Evolutionary conservation across 2,329 filamentous ascomycete genomes (phyloP).

Genomic region (Didymella exigua): DNA sequence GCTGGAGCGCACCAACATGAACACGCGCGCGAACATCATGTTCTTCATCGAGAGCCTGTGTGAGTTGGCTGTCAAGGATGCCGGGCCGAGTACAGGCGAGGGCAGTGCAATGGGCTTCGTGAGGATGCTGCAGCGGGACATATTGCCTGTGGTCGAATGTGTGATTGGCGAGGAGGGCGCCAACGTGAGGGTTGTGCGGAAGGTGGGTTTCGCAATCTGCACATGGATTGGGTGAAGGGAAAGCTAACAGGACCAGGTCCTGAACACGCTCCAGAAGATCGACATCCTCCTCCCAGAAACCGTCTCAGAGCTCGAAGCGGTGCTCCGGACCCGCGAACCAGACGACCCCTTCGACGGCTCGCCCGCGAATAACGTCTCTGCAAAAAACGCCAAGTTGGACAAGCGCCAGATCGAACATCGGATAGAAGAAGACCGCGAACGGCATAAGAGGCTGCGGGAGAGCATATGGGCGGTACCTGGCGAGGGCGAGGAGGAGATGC

Average conservation of each 20-base stretch:
- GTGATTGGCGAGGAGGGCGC: conserved; percentile 89
- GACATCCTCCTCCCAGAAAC: conserved; percentile 75
- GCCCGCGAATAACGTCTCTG: background rate
- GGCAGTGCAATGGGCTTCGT: conserved; percentile 76
- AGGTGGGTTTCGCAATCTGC: conserved; percentile 56
- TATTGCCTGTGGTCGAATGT: conserved; percentile 86
- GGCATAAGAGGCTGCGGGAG: conserved; percentile 90
- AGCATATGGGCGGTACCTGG: conserved; percentile 87
- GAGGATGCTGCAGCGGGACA: conserved; percentile 93
- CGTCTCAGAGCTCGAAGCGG: conserved; percentile 79
- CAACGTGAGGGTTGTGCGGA: conserved; percentile 90
- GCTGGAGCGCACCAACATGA: conserved; percentile 93
- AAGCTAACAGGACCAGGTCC: conserved; percentile 56
- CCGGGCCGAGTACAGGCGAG: conserved; percentile 73
- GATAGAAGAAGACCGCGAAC: conserved; percentile 94
- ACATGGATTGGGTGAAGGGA: background rate
- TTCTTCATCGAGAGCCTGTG: conserved; percentile 97
- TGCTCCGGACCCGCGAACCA: conserved; percentile 77
- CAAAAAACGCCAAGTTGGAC: conserved; percentile 59
- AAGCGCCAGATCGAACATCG: conserved; percentile 92
- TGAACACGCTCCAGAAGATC: conserved; percentile 72
- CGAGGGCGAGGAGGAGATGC: conserved; percentile 68
- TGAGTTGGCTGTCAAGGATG: conserved; percentile 78
- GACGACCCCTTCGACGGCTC: conserved; percentile 35
- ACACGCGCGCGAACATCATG: conserved; percentile 97